Base-by-base conservation (phyloP, 2,329 filamentous ascomycete genomes). In the Ceratocystis colombiana region DNA sequence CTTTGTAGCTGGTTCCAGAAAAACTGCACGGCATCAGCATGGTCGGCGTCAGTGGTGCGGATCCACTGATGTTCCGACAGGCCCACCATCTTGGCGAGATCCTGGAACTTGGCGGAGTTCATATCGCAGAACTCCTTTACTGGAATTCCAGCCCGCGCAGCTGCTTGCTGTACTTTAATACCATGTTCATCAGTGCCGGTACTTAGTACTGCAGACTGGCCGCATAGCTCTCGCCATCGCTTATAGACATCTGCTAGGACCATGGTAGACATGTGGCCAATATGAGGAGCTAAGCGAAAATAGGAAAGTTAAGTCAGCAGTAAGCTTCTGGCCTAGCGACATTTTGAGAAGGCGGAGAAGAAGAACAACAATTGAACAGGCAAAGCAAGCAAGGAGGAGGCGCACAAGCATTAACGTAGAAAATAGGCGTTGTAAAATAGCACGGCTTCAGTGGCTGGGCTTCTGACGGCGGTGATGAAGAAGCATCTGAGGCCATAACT, bases 121-220 rank as follows among this genome's bases (percentile, higher is more conserved):
- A 82, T 80, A 76, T 97, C 91, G 76, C 93, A 97, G 70, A 97
- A 92, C n/a, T 86, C 79, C 74, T 93, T 89, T 0, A 91, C 87
- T 0, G 86, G 81, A 64, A 88, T 81, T 3, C 84, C 84, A 15
- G 88, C 85, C 70, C 85, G 83, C 5, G 81, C 79, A 1, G 94
- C 90, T 0, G 93, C 93, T 74, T 87, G 88, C 75, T 99, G 94
- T 25, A 97, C 88, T 81, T 99, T 99, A 84, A 96, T 88, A 55
- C 94, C 94, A 78, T 99, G 93, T 76, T 99, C 94, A 74, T 99
- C 94, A 45, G 92, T 97, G 67, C 94, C 94, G 0, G 94, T 99
- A 71, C 88, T 87, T 15, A 99, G 79, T 69, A 90, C 80, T 2
- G 92, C 88, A 61, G 81, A 77, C 37, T 84, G 75, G 46, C 89